Evolutionary conservation across 352 stramenopile genomes (phyloP).

Genomic region (Phytophthora pluvialis): DNA sequence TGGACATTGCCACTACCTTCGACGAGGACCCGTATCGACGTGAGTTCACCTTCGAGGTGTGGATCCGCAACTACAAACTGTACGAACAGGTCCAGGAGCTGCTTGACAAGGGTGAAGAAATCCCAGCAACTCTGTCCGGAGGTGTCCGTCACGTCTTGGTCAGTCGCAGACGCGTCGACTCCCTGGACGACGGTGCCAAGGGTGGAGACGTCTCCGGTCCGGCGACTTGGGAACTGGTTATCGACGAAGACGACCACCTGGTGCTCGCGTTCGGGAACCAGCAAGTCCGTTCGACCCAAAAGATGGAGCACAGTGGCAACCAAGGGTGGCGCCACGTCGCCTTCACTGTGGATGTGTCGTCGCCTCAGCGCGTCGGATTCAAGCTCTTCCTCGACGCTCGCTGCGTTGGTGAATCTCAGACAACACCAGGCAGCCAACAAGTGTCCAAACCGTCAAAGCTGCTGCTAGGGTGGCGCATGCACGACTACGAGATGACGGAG

Average conservation of each 20-base stretch:
- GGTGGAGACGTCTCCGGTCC: slow-evolving; percentile 25
- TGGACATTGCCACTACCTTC: slow-evolving; percentile 74
- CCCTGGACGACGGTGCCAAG: slow-evolving; percentile 30
- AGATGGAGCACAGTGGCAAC: slow-evolving; percentile 34
- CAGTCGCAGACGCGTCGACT: slow-evolving; percentile 27
- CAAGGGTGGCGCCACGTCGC: slow-evolving; percentile 72
- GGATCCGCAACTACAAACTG: slow-evolving; percentile 68
- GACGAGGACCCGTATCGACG: slow-evolving; percentile 85
- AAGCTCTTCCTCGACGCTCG: slow-evolving; percentile 69
- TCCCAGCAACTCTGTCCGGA: slow-evolving; percentile 11
- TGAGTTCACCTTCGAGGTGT: slow-evolving; percentile 80
- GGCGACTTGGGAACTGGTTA: slow-evolving; percentile 52
- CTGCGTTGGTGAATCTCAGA: slow-evolving; percentile 59
- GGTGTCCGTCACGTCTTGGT: slow-evolving; percentile 27
- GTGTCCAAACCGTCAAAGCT: slow-evolving; percentile 52
- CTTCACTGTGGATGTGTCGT: slow-evolving; percentile 70
- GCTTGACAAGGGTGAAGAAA: slow-evolving; percentile 29
- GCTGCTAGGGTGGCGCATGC: slow-evolving; percentile 52
- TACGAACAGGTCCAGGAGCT: slow-evolving; percentile 38
- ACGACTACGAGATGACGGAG: slow-evolving; percentile 76
- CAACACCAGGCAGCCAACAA: slow-evolving; percentile 46
- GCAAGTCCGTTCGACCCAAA: slow-evolving; percentile 51
- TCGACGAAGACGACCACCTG: slow-evolving; percentile 53
- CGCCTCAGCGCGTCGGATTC: slow-evolving; percentile 50
- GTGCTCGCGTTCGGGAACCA: slow-evolving; percentile 55